Conservation (phyloP, 805 yeast genomes). For the Hanseniaspora mollemarum region DNA sequence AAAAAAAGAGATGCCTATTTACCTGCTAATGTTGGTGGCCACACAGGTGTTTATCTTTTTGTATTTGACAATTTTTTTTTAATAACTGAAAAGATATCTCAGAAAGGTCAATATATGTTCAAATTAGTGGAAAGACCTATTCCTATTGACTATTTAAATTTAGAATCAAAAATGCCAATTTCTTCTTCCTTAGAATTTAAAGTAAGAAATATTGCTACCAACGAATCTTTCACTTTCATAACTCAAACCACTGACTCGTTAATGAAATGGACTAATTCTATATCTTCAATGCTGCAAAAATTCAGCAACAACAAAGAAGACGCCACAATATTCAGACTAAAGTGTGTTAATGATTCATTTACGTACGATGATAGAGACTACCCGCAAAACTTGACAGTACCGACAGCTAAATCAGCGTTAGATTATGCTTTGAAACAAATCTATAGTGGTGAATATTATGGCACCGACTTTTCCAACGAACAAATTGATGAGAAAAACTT, state of each 20-base stretch:
- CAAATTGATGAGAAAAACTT: conserved; percentile 17
- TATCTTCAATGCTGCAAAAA: conserved; percentile 38
- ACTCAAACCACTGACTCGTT: conserved; percentile 41
- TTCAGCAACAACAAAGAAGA: conserved; percentile 32
- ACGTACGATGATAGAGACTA: conserved; percentile 49
- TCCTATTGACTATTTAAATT: conserved; percentile 46
- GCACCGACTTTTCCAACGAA: not conserved
- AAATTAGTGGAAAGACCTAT: conserved; percentile 48
- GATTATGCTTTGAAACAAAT: conserved; percentile 30
- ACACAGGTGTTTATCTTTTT: conserved; percentile 38
- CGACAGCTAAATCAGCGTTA: conserved; percentile 43
- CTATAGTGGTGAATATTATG: conserved; percentile 23
- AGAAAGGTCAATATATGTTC: conserved; percentile 29
- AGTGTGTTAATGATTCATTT: conserved; percentile 48
- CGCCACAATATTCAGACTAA: conserved; percentile 45
- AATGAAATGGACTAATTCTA: conserved; percentile 45
- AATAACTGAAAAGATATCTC: conserved; percentile 46
- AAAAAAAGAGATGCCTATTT: conserved; percentile 56
- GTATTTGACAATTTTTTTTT: conserved; percentile 61
- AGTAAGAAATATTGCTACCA: conserved; percentile 48
- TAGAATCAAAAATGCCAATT: conserved; percentile 36
- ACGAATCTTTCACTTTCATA: conserved; percentile 42
- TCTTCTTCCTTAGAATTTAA: conserved; percentile 31
- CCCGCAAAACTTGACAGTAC: conserved; percentile 42
- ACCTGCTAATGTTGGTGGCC: conserved; percentile 31